Conservation (phyloP, 352 stramenopile species). For the Phytophthora macrochlamydospora region DNA sequence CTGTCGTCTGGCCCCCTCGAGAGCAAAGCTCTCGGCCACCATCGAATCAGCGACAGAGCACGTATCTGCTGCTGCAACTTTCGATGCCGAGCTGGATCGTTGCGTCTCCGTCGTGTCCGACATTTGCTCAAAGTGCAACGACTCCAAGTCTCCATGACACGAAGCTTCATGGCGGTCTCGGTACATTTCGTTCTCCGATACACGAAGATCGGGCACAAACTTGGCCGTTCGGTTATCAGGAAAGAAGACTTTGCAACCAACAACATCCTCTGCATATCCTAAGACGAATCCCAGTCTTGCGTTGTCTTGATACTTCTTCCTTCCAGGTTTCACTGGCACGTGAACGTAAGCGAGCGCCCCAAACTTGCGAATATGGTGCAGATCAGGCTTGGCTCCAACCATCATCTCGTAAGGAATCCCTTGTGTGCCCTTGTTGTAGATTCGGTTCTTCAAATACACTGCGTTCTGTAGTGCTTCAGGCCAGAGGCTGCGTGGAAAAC, state of each 20-base stretch:
- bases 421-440: constrained; percentile 13
- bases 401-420: constrained; percentile 10
- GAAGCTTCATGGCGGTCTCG: neutral
- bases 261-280: constrained; percentile 10
- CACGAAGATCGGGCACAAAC: constrained; percentile 8
- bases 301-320: constrained; percentile 2
- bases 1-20: neutral
- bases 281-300: constrained; percentile 10
- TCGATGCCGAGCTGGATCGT: too few relatives aligned
- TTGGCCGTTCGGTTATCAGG: constrained; percentile 11
- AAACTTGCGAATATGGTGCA: constrained; percentile 13
- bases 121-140: neutral
- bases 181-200: constrained; percentile 3
- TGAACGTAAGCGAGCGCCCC: constrained; percentile 9
- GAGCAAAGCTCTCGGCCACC: too few relatives aligned
- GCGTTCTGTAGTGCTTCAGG: constrained; percentile 5
- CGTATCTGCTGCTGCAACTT: too few relatives aligned
- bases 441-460: constrained; percentile 17
- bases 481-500: constrained; percentile 10
- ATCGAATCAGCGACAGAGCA: too few relatives aligned
- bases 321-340: neutral
- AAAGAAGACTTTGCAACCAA: constrained; percentile 10
- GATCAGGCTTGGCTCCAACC: constrained; percentile 7
- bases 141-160: neutral
- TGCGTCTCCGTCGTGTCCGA: neutral